Conservation (phyloP, 345 rosid species). For the Jatropha curcas region DNA sequence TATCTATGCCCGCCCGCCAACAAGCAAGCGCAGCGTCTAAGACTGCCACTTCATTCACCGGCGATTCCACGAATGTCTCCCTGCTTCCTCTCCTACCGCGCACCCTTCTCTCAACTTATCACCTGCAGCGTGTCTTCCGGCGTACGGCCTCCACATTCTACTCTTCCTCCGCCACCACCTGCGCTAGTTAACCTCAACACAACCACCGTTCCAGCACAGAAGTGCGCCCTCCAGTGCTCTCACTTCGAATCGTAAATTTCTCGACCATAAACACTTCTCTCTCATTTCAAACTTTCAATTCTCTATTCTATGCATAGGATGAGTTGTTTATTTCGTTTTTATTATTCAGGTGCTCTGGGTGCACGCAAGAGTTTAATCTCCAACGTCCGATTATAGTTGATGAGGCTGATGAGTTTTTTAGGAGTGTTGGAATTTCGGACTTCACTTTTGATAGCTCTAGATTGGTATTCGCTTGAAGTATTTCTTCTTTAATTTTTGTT, state of each 20-base stretch:
- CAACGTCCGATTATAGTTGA: conserved; percentile 69
- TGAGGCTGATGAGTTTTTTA: conserved; percentile 71
- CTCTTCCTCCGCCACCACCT: conserved; percentile 19
- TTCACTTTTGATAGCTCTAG: conserved; percentile 84
- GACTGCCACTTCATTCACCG: conserved; percentile 18
- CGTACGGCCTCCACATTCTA: conserved; percentile 18
- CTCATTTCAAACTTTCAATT: neutral
- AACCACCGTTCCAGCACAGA: conserved; percentile 33
- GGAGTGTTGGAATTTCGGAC: conserved; percentile 61
- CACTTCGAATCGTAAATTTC: conserved; percentile 72
- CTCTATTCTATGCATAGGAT: no score
- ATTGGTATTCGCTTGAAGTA: conserved; percentile 43
- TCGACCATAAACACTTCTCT: neutral
- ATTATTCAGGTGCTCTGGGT: conserved; percentile 77
- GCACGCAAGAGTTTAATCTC: conserved; percentile 83
- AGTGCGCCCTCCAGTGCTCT: conserved; percentile 76
- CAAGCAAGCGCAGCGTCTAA: conserved; percentile 2
- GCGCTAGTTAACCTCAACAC: conserved; percentile 21
- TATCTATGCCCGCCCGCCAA: conserved; percentile 68
- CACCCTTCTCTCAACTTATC: conserved; percentile 40
- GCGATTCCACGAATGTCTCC: conserved; percentile 43
- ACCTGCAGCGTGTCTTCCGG: conserved; percentile 49
- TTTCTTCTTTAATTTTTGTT: neutral
- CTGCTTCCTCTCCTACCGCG: conserved; percentile 42
- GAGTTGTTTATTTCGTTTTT: neutral